Conservation (phyloP, 1,284 basidiomycete genomes). For the Volvariella surrecta region DNA sequence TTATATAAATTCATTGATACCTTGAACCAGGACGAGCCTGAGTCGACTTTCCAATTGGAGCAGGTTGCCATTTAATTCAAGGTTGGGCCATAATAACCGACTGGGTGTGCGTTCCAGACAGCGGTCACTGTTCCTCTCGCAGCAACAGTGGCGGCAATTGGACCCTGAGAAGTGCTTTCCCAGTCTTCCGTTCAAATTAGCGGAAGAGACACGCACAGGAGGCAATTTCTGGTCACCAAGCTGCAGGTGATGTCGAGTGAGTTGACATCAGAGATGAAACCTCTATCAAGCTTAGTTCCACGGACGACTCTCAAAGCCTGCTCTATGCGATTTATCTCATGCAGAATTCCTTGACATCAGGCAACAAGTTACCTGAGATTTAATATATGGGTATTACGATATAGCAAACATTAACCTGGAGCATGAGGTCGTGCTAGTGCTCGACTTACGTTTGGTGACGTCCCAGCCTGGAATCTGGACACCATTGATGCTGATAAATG, state of each 20-base stretch:
- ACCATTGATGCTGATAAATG: conserved; percentile 18
- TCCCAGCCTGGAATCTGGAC: conserved; percentile 20
- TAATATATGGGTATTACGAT: conserved; percentile 20
- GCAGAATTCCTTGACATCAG: neutral
- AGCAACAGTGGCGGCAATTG: conserved; percentile 23
- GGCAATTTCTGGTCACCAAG: conserved; percentile 26
- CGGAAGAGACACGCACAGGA: conserved; percentile 12
- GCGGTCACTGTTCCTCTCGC: conserved; percentile 23
- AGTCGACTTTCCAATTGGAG: conserved; percentile 24
- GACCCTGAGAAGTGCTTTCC: conserved; percentile 14
- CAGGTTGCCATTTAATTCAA: conserved; percentile 27
- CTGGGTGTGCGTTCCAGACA: conserved; percentile 28
- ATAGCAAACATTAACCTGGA: neutral
- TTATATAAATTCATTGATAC: conserved; percentile 8
- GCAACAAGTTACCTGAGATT: conserved; percentile 15
- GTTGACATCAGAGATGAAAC: conserved; percentile 21
- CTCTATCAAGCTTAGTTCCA: conserved; percentile 24
- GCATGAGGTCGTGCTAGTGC: neutral
- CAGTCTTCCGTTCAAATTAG: neutral
- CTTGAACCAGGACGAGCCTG: conserved; percentile 29
- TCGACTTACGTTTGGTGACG: conserved; percentile 14
- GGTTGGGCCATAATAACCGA: conserved; percentile 27
- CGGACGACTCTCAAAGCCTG: conserved; percentile 24
- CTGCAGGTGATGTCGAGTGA: conserved; percentile 27
- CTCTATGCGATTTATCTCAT: neutral